Evolutionary conservation across 805 yeast genomes (phyloP).

Genomic region (Saccharomyces mikatae): DNA sequence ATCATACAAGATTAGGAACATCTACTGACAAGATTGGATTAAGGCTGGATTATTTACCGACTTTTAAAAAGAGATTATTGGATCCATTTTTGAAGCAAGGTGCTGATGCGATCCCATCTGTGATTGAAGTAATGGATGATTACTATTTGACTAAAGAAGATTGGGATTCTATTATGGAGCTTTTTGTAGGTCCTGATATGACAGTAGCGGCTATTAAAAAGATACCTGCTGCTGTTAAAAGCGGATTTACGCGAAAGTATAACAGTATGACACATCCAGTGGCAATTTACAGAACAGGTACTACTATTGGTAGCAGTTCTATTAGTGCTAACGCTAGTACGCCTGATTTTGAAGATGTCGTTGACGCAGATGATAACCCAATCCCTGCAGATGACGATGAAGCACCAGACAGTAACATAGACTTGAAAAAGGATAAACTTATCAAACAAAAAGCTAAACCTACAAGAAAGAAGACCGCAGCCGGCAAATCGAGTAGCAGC

Average conservation of each 20-base stretch:
- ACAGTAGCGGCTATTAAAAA: conserved; percentile 44
- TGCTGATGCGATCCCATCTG: conserved; percentile 54
- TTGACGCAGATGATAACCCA: conserved; percentile 30
- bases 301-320: conserved; percentile 36
- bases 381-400: conserved; percentile 23
- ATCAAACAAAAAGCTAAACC: conserved; percentile 28
- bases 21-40: conserved; percentile 68
- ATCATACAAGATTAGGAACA: conserved; percentile 75
- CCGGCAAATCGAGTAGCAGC: conserved; percentile 10
- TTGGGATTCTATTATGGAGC: conserved; percentile 82
- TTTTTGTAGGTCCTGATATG: conserved; percentile 59
- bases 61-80: conserved; percentile 47
- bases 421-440: conserved; percentile 32
- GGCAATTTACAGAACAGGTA: conserved; percentile 70
- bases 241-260: conserved; percentile 81
- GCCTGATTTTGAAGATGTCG: conserved; percentile 33
- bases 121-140: conserved; percentile 68
- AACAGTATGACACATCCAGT: conserved; percentile 74
- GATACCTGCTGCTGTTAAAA: conserved; percentile 68
- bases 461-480: conserved; percentile 19
- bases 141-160: conserved; percentile 85
- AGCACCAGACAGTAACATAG: conserved; percentile 25
- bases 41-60: conserved; percentile 68
- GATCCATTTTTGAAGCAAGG: conserved; percentile 51
- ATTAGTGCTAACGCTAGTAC: conserved; percentile 10